A percentile compares a stretch with the other conserved stretches of the same genome.
These are phyloP conservation scores for Chlorella sp. DNA, from an alignment of 139 green algal genomes.

Conservation along the genomic window DNA sequence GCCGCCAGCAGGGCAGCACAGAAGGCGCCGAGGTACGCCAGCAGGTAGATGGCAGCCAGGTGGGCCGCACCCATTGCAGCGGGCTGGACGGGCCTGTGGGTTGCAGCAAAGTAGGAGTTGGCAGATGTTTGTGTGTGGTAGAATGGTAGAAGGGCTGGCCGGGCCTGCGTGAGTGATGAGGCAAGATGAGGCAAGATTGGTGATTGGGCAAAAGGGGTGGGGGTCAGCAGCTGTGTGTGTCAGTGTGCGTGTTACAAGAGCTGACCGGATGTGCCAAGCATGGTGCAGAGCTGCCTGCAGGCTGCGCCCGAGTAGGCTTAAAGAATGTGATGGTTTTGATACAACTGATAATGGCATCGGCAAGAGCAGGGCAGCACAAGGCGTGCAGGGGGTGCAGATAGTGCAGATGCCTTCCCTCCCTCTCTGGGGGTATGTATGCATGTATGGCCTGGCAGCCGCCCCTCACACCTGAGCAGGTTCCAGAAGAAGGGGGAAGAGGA, in stretches of 20 bases:
- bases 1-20: slow-evolving; percentile 6
- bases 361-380: neutral
- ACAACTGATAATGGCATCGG: too few relatives aligned
- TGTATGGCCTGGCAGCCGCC: too few relatives aligned
- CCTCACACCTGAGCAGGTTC: neutral
- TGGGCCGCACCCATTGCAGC: neutral
- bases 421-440: neutral
- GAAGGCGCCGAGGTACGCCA: slow-evolving; percentile 30
- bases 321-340: too few relatives aligned
- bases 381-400: too few relatives aligned
- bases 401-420: neutral
- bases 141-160: neutral
- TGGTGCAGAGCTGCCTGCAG: neutral
- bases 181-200: too few relatives aligned
- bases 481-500: slow-evolving; percentile 12
- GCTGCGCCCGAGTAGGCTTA: too few relatives aligned
- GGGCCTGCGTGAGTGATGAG: too few relatives aligned
- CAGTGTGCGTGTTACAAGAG: too few relatives aligned
- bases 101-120: too few relatives aligned
- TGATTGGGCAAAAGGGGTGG: too few relatives aligned
- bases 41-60: neutral
- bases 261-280: neutral
- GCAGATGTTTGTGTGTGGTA: neutral
- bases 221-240: too few relatives aligned
- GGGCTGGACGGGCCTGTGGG: slow-evolving; percentile 30